Conservation (phyloP, 192 early-diverging fungal genomes). For the Backusella luteola region DNA sequence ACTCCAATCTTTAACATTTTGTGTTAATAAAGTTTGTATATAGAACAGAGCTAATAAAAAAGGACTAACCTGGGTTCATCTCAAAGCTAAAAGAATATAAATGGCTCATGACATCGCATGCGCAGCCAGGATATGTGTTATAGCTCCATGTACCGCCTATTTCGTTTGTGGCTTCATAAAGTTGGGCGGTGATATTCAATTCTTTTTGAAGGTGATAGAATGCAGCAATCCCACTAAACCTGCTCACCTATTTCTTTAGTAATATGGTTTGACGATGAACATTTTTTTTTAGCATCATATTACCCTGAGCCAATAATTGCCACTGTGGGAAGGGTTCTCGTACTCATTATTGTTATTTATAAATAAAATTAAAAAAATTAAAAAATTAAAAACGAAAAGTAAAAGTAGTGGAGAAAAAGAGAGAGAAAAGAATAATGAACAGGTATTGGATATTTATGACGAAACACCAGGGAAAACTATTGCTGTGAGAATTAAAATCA, state of each 20-base stretch:
- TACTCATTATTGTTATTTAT: too few relatives aligned
- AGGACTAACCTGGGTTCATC: slow-evolving; percentile 34
- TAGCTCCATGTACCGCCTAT: slow-evolving; percentile 55
- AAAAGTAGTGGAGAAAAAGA: too few relatives aligned
- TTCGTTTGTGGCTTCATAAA: slow-evolving; percentile 47
- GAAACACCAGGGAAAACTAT: too few relatives aligned
- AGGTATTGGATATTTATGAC: too few relatives aligned
- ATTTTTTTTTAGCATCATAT: neutral
- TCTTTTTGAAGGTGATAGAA: slow-evolving; percentile 47
- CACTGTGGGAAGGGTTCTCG: neutral
- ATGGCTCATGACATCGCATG: slow-evolving; percentile 43
- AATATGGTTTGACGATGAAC: neutral
- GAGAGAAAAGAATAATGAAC: too few relatives aligned
- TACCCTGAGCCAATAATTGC: slow-evolving; percentile 8
- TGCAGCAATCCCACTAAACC: slow-evolving; percentile 50
- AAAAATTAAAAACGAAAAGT: too few relatives aligned
- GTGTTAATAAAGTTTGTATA: neutral
- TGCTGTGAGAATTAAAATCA: too few relatives aligned
- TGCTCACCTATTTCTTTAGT: neutral
- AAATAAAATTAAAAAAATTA: too few relatives aligned
- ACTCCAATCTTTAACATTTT: slow-evolving; percentile 27
- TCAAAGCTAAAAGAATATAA: slow-evolving; percentile 44
- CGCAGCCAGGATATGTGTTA: slow-evolving; percentile 44
- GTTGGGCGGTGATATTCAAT: slow-evolving; percentile 36
- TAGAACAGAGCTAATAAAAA: neutral